Conservation (phyloP, 2,329 filamentous ascomycete genomes). For the Shiraia bambusicola region DNA sequence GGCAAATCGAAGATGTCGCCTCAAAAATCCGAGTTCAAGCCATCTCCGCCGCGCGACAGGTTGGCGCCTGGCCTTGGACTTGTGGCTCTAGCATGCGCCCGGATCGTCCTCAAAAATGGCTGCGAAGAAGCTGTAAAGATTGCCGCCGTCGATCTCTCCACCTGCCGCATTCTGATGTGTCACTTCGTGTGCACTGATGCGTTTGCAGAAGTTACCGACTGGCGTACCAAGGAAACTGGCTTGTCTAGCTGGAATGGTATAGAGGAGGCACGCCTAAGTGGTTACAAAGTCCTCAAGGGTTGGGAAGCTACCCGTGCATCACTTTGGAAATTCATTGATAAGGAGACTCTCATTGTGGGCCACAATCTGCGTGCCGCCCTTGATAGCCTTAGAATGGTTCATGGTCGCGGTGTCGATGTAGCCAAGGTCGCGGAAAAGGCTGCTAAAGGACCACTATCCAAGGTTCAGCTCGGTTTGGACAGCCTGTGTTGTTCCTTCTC, state of each 20-base stretch:
- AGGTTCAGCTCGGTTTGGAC: constrained; percentile 33
- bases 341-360: constrained; percentile 38
- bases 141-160: constrained; percentile 34
- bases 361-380: constrained; percentile 37
- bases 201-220: constrained; percentile 22
- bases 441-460: constrained; percentile 35
- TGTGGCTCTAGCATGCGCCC: constrained; percentile 34
- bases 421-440: constrained; percentile 36
- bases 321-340: constrained; percentile 33
- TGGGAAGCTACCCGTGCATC: constrained; percentile 36
- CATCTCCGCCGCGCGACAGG: constrained; percentile 15
- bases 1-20: constrained; percentile 22
- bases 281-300: constrained; percentile 38
- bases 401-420: constrained; percentile 38
- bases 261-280: constrained; percentile 26
- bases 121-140: constrained; percentile 35
- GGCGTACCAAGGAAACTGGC: constrained; percentile 29
- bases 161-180: constrained; percentile 35
- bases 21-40: constrained; percentile 21
- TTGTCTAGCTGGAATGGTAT: constrained; percentile 25
- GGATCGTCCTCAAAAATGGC: constrained; percentile 24
- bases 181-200: constrained; percentile 35
- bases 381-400: constrained; percentile 37
- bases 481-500: constrained; percentile 28
- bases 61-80: constrained; percentile 17